Base-by-base conservation (phyloP, 148 eudicot species). In the Fagopyrum homotropicum region DNA sequence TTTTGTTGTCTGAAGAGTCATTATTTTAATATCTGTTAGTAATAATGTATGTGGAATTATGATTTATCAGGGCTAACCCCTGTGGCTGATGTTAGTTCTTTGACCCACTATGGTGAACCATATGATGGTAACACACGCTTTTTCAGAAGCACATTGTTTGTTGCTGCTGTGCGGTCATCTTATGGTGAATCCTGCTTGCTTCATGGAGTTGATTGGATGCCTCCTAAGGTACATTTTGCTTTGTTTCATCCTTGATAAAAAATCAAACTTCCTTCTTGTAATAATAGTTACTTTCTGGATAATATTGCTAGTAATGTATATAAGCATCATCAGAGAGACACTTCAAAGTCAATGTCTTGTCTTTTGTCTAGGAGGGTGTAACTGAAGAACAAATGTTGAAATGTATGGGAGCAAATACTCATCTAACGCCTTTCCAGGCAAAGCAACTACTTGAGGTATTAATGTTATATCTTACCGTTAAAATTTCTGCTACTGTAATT, bases 131-230 rank as follows among this genome's bases (percentile, higher is more conserved):
- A 95, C 81, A 95, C 98, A 47, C 98, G 98, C 69, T 95, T 72
- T 80, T 95, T 95, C 78, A 89, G 95, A 86, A 95, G 97, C 81
- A 95, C 98, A 16, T 90, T 95, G 47, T 95, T 92, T 79, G 98
- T 95, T 80, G 98, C 97, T 80, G 97, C 97, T 19, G 98, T 95
- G 73, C 88, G 98, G 82, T 89, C 98, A 64, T 91, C 91, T 78
- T 94, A 94, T 80, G 93, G 89, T 76, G 96, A 94, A 90, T 90
- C 97, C 54, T 88, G 89, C 84, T 76, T 94, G 89, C 98, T 94
- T 78, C 98, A 94, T 81, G 98, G 98, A 54, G 92, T 86, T 54
- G 98, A 94, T 71, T 94, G 98, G 98, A 94, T 94, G 98, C 96
- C 98, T n/a, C 98, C 98, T 75, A 94, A 94, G 97, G 98, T 92